phyloP scores from a whole-genome alignment of 176 grass and related monocot species.

The Hyparrhenia diplandra region DNA sequence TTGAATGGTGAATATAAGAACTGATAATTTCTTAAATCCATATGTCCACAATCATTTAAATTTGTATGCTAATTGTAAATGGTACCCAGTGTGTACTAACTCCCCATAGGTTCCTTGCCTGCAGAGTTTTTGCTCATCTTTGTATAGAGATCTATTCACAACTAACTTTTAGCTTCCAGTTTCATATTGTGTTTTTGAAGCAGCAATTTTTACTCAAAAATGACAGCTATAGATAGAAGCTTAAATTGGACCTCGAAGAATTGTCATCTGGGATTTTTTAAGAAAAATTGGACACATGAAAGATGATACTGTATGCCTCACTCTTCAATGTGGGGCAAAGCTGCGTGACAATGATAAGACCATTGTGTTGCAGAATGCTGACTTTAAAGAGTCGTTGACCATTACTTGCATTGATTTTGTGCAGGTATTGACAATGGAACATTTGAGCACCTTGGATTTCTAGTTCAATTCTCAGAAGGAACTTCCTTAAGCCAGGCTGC shows the following conservation, averaged over 20 bases:
- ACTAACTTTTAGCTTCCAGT: not conserved
- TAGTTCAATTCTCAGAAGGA: slow-evolving; percentile 80
- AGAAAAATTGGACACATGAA: not conserved
- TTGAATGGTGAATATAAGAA: not conserved
- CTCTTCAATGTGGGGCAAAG: not conserved
- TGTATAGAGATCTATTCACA: not conserved
- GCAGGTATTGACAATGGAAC: slow-evolving; percentile 86
- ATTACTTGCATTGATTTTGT: not conserved
- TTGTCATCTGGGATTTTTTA: not conserved
- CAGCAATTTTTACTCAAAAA: not conserved
- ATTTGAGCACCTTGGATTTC: slow-evolving; percentile 94
- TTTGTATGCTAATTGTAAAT: not conserved
- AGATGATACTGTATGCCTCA: not conserved
- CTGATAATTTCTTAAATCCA: not conserved
- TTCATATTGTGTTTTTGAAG: not conserved
- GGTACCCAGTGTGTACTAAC: not conserved
- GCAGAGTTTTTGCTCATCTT: not conserved
- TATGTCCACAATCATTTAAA: not conserved
- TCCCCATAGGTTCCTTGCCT: not conserved
- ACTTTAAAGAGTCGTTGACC: not conserved
- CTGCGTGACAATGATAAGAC: not conserved
- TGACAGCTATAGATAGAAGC: not conserved
- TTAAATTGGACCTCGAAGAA: not conserved
- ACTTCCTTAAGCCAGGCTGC: slow-evolving; percentile 71
- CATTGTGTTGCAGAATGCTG: not conserved